Conservation (phyloP, 805 yeast genomes). For the Deakozyma indianensis region DNA sequence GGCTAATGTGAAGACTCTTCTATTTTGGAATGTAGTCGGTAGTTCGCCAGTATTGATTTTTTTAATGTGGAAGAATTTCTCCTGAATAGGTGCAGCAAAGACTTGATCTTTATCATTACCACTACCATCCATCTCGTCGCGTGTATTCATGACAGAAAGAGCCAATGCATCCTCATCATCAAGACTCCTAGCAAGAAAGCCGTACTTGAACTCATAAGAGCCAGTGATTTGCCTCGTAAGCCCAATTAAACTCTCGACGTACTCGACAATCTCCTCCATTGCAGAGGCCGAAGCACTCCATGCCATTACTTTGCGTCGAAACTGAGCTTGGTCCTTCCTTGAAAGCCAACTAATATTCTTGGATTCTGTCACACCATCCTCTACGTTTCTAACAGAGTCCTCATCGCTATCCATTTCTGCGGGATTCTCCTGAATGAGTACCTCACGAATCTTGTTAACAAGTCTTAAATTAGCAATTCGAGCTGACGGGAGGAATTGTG, state of each 20-base stretch:
- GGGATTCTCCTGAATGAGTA: conserved; percentile 13
- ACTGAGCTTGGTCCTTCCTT: not conserved
- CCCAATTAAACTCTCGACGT: conserved; percentile 31
- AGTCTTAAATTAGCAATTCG: conserved; percentile 33
- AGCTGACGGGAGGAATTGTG: conserved; percentile 37
- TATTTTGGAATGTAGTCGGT: not conserved
- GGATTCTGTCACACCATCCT: not conserved
- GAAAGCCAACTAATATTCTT: not conserved
- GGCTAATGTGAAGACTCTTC: conserved; percentile 1
- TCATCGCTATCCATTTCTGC: not conserved
- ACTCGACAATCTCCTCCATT: conserved; percentile 34
- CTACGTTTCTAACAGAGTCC: not conserved
- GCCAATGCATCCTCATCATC: conserved; percentile 5
- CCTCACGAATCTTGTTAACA: conserved; percentile 28
- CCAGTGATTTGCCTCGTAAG: conserved; percentile 32
- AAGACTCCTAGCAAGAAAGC: conserved; percentile 34
- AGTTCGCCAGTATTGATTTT: not conserved
- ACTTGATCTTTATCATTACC: not conserved
- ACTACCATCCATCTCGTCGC: not conserved
- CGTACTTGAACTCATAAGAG: conserved; percentile 34
- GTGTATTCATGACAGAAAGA: not conserved
- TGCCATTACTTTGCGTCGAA: conserved; percentile 25
- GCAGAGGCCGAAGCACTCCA: conserved; percentile 41
- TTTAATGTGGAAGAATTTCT: not conserved
- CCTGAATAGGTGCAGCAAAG: not conserved